Evolutionary conservation across 805 yeast species (phyloP), one percentile per base, ranked within the genome.

Genomic region (Kazachstania africana): DNA sequence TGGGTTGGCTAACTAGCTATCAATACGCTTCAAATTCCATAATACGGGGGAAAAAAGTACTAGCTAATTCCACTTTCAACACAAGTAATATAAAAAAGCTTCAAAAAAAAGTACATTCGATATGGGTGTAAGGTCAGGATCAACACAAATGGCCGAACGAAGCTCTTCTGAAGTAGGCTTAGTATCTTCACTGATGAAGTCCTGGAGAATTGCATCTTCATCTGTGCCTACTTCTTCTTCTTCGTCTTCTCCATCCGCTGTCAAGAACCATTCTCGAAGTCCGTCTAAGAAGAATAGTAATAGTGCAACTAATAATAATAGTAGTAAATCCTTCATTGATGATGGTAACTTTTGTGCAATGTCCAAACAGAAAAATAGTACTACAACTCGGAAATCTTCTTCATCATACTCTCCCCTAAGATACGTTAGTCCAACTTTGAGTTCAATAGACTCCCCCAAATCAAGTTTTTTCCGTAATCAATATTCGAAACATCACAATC

Each of bases 291-390:
- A 17, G 17, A 21, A 26, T 23, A 18, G 24, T 23, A 23, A 14
- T 8, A 21, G 22, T 13, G 26, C n/a, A 15, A 16, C 23, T 18
- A 14, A 23, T 8, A 23, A 9, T 6, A 6, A 10, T 8, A n/a
- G n/a, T 23, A 23, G 13, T 18, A 12, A 3, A 6, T 12, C 15
- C 17, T 12, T 3, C 15, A 24, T 32, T 4, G 26, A 37, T 16
- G 39, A 42, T 32, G 53, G 51, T 8, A 50, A 50, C 28, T 44
- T 44, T 24, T 55, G 51, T 27, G 52, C 57, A 3, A 47, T 48
- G 45, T 36, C 48, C 9, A 51, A 38, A 28, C 50, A 50, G 17
- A 48, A 51, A 24, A 26, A 42, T 8, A 36, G 43, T 12, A 36
- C 22, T 10, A 19, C 46, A 4, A 40, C 35, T 21, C 38, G 44